A percentile compares a stretch with the other conserved stretches of the same genome.
These are phyloP conservation scores for Fusarium lyarnte DNA, from an alignment of 2,329 filamentous ascomycete genomes.

Conservation along the genomic window DNA sequence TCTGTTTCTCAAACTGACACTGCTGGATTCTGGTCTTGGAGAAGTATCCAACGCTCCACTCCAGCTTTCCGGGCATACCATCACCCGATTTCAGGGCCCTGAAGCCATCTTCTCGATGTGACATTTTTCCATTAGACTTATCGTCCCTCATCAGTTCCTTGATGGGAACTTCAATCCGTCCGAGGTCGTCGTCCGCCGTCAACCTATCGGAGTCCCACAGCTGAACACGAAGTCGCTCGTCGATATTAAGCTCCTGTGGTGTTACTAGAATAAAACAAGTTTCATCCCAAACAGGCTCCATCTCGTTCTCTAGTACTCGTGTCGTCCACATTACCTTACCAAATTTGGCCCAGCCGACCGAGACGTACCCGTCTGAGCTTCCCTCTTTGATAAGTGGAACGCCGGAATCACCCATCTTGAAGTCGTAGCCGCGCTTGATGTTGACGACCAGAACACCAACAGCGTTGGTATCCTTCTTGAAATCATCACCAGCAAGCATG, in stretches of 20 bases:
- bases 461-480: conserved; percentile 77
- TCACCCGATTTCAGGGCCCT: conserved; percentile 71
- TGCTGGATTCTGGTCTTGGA: conserved; percentile 71
- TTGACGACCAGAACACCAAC: conserved; percentile 72
- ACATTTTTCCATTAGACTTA: conserved; percentile 69
- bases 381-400: conserved; percentile 68
- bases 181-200: conserved; percentile 78
- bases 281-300: conserved; percentile 77
- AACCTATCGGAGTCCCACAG: conserved; percentile 80
- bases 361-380: conserved; percentile 75
- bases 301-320: conserved; percentile 70
- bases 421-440: conserved; percentile 73
- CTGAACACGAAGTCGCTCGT: conserved; percentile 74
- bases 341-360: conserved; percentile 81
- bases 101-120: conserved; percentile 72
- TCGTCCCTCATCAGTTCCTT: conserved; percentile 70
- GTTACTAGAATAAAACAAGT: conserved; percentile 75
- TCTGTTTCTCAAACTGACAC: conserved; percentile 70
- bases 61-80: conserved; percentile 73
- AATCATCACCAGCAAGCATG: conserved; percentile 81
- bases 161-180: conserved; percentile 75
- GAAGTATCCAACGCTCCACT: conserved; percentile 78
- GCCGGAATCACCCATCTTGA: conserved; percentile 75
- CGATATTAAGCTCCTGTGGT: conserved; percentile 75
- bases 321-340: conserved; percentile 71